These are phyloP conservation scores for Anthostomella pinea DNA, from an alignment of 2,329 filamentous ascomycete species.

Conservation along the genomic window DNA sequence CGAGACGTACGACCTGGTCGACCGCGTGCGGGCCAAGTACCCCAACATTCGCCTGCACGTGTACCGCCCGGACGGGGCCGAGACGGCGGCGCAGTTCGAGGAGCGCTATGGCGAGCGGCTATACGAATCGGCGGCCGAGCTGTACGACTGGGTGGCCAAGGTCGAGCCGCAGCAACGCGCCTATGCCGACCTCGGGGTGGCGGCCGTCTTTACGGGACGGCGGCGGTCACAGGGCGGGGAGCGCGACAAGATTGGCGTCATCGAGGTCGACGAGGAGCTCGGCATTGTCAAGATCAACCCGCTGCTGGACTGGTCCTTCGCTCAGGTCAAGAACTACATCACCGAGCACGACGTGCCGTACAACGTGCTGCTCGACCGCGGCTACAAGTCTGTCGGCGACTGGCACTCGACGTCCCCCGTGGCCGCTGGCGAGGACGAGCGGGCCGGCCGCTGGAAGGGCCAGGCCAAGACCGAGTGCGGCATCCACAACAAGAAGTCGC, in stretches of 20 bases:
- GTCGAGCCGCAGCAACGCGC: slow-evolving; percentile 93
- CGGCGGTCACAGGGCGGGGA: slow-evolving; percentile 90
- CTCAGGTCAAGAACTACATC: slow-evolving; percentile 85
- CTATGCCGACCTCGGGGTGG: slow-evolving; percentile 82
- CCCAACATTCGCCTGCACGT: slow-evolving; percentile 78
- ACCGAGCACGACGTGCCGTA: slow-evolving; percentile 85
- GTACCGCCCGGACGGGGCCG: slow-evolving; percentile 79
- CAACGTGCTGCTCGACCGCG: slow-evolving; percentile 83
- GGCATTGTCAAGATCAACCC: slow-evolving; percentile 98
- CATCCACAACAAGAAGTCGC: slow-evolving; percentile 96
- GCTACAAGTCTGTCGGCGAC: slow-evolving; percentile 98
- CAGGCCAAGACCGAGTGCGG: slow-evolving; percentile 95
- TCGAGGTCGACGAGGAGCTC: slow-evolving; percentile 85
- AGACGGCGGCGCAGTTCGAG: slow-evolving; percentile 75
- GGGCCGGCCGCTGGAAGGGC: slow-evolving; percentile 95
- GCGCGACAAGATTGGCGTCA: slow-evolving; percentile 83
- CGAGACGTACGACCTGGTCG: slow-evolving; percentile 71
- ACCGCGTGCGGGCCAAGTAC: slow-evolving; percentile 74
- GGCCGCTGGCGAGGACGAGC: slow-evolving; percentile 88
- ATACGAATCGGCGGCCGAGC: slow-evolving; percentile 81
- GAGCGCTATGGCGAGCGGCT: slow-evolving; percentile 75
- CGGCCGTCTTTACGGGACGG: slow-evolving; percentile 88
- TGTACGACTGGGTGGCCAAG: slow-evolving; percentile 97
- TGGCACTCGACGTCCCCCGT: slow-evolving; percentile 97
- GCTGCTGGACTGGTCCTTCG: slow-evolving; percentile 88